Conservation (phyloP, 2,329 filamentous ascomycete species). For the Phialophora macrospora region DNA sequence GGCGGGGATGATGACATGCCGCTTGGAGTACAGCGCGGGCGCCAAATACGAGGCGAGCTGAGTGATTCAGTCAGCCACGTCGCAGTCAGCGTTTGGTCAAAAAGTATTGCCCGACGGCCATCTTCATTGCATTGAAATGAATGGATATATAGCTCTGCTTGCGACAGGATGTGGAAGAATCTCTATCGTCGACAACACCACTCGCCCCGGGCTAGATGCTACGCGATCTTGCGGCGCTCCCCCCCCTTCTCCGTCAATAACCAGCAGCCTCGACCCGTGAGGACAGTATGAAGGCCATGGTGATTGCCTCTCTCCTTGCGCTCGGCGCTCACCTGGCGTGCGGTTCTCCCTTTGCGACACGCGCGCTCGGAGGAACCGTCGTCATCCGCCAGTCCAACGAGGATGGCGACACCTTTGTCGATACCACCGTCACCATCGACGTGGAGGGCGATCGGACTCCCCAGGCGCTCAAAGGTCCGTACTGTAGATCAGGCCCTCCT, state of each 20-base stretch:
- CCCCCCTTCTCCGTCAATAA: not conserved
- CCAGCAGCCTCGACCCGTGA: not conserved
- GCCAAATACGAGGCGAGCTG: conserved; percentile 8
- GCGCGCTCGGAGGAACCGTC: conserved; percentile 5
- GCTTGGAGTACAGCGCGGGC: not conserved
- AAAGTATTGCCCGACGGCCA: not conserved
- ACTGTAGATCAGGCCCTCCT: no score
- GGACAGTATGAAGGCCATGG: conserved; percentile 4
- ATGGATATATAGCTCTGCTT: not conserved
- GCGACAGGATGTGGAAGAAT: not conserved
- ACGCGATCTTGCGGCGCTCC: not conserved
- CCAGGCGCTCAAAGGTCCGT: conserved; percentile 12
- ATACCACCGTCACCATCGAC: conserved; percentile 9
- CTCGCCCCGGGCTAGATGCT: not conserved
- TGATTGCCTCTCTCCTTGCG: not conserved
- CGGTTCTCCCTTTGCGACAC: not conserved
- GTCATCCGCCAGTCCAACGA: conserved; percentile 6
- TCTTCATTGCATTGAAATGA: not conserved
- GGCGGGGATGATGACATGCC: not conserved
- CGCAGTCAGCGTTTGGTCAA: not conserved
- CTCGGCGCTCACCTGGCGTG: not conserved
- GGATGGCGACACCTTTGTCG: not conserved
- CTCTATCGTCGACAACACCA: not conserved
- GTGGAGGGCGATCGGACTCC: not conserved
- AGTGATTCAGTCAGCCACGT: conserved; percentile 4